Evolutionary conservation across 495 filamentous ascomycete species (phyloP), one percentile per base, ranked within the genome.

Genomic region (Aspergillus sparsus): DNA sequence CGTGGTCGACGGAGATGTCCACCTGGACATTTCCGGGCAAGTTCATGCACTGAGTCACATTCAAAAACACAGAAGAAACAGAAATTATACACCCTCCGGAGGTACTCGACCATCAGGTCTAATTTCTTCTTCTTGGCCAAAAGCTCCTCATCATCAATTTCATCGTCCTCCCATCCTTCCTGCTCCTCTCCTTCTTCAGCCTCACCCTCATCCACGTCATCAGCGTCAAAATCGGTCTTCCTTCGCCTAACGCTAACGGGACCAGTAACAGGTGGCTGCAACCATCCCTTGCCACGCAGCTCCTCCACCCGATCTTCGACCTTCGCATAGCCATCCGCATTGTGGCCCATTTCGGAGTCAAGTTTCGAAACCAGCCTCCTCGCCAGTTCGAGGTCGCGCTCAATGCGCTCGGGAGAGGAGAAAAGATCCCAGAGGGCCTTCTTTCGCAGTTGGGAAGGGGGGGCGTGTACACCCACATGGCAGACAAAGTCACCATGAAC

Each of bases 11-110:
- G 90, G 53, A 97, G 88, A 81, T 98, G 94, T 27, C 94, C 94
- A 31, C 94, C 94, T 34, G 95, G 92, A 62, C 94, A 98, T 75
- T 98, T 98, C 53, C 95, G 84, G 33, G 88, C 92, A 50, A 98
- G 80, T 71, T 98, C 94, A 68, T 98, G 95, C 39, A 98, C 87
- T 0, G 93, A 97, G 71, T 98, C 94, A 71, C 91, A 92, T 72
- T 97, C 95, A 67, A 97, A 97, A 31, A 98, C 94, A 74, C 94
- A 98, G 79, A 97, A 98, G 79, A 98, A 97, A 79, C 94, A 98
- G 77, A 98, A 97, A 71, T 93, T 96, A 83, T 93, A 94, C 53
- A 97, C 93, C 12, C 94, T 87, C 37, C 94, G 91, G 52, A 98
- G 83, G 71, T 98, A 98, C 72, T 98, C 94, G 37, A 99, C 93